phyloP scores from a whole-genome alignment of 164 flowering plant genomes.

The Taxillus chinensis region DNA sequence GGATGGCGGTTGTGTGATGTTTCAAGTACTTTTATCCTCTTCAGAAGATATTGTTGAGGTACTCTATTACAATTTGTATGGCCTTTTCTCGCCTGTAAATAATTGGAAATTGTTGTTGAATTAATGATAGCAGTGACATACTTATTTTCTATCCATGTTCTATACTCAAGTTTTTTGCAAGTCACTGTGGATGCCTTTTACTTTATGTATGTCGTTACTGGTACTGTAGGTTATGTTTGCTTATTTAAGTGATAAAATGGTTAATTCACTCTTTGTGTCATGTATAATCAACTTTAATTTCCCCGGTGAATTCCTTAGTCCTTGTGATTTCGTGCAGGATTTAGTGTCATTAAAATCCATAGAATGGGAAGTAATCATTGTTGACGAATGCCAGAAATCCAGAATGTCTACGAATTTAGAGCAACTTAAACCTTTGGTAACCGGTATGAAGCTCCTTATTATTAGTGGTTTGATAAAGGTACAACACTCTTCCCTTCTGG shows the following conservation, averaged over 20 bases:
- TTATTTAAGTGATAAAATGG: too few species aligned
- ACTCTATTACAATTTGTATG: constrained; percentile 1
- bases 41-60: constrained; percentile 61
- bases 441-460: constrained; percentile 46
- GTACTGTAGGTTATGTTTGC: too few species aligned
- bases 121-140: neutral
- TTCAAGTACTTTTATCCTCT: constrained; percentile 57
- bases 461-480: constrained; percentile 46
- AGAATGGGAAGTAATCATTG: constrained; percentile 52
- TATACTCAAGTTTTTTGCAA: too few species aligned
- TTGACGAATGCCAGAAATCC: constrained; percentile 52
- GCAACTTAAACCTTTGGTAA: constrained; percentile 28
- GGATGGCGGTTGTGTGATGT: constrained; percentile 40
- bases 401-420: constrained; percentile 25
- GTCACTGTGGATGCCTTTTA: too few species aligned
- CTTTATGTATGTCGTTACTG: too few species aligned
- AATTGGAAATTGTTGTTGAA: neutral
- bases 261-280: too few species aligned
- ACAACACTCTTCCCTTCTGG: neutral
- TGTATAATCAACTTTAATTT: too few species aligned
- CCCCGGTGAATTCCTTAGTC: too few species aligned
- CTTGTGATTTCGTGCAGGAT: constrained; percentile 40
- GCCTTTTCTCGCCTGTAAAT: neutral
- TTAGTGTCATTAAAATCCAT: constrained; percentile 29
- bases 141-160: too few species aligned